These are phyloP conservation scores for Stenogyne calaminthoides DNA, from an alignment of 305 asterid species.

Conservation along the genomic window DNA sequence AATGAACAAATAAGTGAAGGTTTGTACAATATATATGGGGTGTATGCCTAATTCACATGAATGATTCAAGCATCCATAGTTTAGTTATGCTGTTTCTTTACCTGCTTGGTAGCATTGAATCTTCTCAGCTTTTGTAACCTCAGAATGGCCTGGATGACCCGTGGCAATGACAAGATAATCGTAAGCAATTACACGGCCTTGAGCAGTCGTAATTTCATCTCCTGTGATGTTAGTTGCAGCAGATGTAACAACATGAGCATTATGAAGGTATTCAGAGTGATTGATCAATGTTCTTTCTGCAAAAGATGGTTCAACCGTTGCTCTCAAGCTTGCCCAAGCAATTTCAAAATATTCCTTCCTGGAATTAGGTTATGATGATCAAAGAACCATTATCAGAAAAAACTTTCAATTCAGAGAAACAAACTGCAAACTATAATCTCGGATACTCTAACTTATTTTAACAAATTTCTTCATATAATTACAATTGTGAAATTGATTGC, in stretches of 20 bases:
- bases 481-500: background rate
- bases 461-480: too few relatives aligned
- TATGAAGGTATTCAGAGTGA: constrained; percentile 62
- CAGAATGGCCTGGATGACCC: constrained; percentile 47
- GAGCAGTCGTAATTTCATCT: constrained; percentile 49
- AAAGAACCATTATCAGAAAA: background rate
- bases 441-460: too few relatives aligned
- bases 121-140: constrained; percentile 49
- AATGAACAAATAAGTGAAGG: background rate
- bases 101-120: constrained; percentile 53
- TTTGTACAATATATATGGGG: background rate
- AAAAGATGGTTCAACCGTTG: constrained; percentile 69
- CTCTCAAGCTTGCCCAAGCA: constrained; percentile 65
- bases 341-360: constrained; percentile 74
- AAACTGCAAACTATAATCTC: background rate
- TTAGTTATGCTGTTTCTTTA: constrained; percentile 16
- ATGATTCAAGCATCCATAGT: background rate
- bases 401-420: background rate
- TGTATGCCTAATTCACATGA: background rate
- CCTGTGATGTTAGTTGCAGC: constrained; percentile 54
- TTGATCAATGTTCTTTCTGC: constrained; percentile 59
- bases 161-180: constrained; percentile 76
- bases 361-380: constrained; percentile 17
- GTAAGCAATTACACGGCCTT: constrained; percentile 47
- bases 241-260: constrained; percentile 50